Evolutionary conservation across 208 protist genomes (phyloP), one percentile per base, ranked within the genome.

Genomic region (Paratrypanosoma confusum): DNA sequence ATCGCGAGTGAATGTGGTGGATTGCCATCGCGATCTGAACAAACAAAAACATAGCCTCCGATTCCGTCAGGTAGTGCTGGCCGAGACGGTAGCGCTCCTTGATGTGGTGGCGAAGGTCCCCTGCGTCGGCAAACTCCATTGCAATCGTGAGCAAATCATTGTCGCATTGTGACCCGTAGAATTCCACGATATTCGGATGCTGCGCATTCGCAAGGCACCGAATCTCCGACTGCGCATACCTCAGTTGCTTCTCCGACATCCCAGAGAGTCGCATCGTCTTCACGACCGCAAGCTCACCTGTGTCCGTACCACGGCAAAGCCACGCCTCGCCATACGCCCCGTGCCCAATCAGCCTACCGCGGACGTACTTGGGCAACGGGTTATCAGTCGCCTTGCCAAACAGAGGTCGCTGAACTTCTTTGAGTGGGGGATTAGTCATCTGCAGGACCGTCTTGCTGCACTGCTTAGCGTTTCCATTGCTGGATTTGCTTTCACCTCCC

Each of bases 181-280:
- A 94, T 49, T 85, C 73, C 7, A 94, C 78, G 49, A 90, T 85
- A 68, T 94, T 91, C 2, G 85, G 79, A 57, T 94, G 85, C 40
- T 72, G 59, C n/a, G n/a, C 29, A 10, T 34, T 34, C 29, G 29
- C 29, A 34, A 34, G 29, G 29, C 29, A 34, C 29, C n/a, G 29
- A 34, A 34, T 34, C 29, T 34, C 29, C 11, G 11, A 14, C n/a
- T 34, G 29, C n/a, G 29, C 29, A n/a, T 34, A 34, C 11, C 29
- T 34, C 11, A 34, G 29, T n/a, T 34, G 11, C 29, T 34, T 34
- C 29, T 34, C n/a, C 29, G 29, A 34, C 29, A 34, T 34, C 11
- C 29, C 29, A n/a, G 29, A n/a, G n/a, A 34, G 29, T 10, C n/a
- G 10, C 29, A 34, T 34, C 11, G 29, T 34, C 29, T 34, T 34